Evolutionary conservation across 176 grass and related monocot species (phyloP), one percentile per base, ranked within the genome.

Genomic region (Puya raimondii): DNA sequence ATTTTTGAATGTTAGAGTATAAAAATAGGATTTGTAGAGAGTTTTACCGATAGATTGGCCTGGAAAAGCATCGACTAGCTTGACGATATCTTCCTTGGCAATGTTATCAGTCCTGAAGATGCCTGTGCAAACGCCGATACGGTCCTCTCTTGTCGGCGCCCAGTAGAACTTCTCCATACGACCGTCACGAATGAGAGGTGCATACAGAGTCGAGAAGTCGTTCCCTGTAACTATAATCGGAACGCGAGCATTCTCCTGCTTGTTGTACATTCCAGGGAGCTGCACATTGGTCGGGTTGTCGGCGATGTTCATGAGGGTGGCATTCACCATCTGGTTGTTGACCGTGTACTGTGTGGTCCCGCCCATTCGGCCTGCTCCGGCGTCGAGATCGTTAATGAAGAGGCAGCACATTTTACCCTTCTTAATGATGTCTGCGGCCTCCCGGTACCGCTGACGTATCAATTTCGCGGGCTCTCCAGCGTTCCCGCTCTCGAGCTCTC

Each of bases 101-200:
- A 95, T 69, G 42, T 71, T 79, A 70, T 95, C 91, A 11, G 84
- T 75, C 66, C 72, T 85, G 86, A 95, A 95, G 81, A 95, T 95
- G 1, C 91, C 91, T 7, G 20, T 65, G 78, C 77, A 84, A 22
- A 95, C 91, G 1, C 91, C 91, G 10, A 95, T 78, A 1, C 86
- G 79, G 88, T 96, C 93, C 1, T 92, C 93, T 0, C 93, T 85
- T 50, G 86, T 96, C 49, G 93, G 93, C 0, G 92, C 88, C 93
- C 93, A 96, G 86, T 96, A 96, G 86, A 96, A 96, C 67, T 96
- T 96, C 84, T 96, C 93, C 93, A 96, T 96, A 16, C 93, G 93
- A 0, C 93, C 93, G 23, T 96, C 93, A 3, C 93, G 93, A 71
- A 96, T 96, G 3, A 96, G 93, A 0, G 93, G 93, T 0, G 93